Base-by-base conservation (phyloP, 2,329 filamentous ascomycete genomes). In the Nakataea oryzae region DNA sequence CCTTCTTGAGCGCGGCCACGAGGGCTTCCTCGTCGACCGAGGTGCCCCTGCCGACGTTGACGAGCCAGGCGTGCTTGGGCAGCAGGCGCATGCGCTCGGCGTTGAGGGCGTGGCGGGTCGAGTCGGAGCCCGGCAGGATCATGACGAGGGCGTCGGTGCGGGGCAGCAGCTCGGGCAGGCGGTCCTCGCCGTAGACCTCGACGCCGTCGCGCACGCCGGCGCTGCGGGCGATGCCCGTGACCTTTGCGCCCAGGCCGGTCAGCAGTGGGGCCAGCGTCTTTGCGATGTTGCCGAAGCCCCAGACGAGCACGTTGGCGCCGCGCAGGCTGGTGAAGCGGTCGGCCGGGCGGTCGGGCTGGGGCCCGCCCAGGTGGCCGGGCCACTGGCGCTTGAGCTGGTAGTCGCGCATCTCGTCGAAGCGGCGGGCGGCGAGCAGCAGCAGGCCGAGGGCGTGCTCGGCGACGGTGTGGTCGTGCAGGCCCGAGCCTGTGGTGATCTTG, bases 201-300 rank as follows among this genome's bases (percentile, higher is more conserved):
- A 78, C 69, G 3, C 78, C 78, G 65, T 77, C 75, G 58, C 86
- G 76, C 17, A 88, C 81, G 11, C 86, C 85, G 0, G 77, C 68
- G 11, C 69, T 70, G 14, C 85, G 76, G 14, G 86, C 86, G 1
- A 88, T 71, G 60, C 86, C 86, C 47, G 71, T 75, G 21, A 89
- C 85, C 1, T 76, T 74, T 13, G 86, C 82, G 28, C 86, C 86
- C 13, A 81, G 72, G 0, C 68, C 67, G 1, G 69, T 70, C 30
- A 81, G 68, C 60, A 69, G 71, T 0, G 78, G 77, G 7, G 74
- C 69, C 28, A 80, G 24, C 0, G 68, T 70, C 72, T 79, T 78
- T 28, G 76, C 78, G 59, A 81, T 80, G 67, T 79, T 80, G 59
- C 78, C 78, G 62, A 77, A 81, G 12, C 78, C 78, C 78, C 78